A percentile compares a stretch with the other conserved stretches of the same genome.
Evolutionary conservation across 2,329 filamentous ascomycete genomes (phyloP).

Genomic region (Fusarium sulawesiense): DNA sequence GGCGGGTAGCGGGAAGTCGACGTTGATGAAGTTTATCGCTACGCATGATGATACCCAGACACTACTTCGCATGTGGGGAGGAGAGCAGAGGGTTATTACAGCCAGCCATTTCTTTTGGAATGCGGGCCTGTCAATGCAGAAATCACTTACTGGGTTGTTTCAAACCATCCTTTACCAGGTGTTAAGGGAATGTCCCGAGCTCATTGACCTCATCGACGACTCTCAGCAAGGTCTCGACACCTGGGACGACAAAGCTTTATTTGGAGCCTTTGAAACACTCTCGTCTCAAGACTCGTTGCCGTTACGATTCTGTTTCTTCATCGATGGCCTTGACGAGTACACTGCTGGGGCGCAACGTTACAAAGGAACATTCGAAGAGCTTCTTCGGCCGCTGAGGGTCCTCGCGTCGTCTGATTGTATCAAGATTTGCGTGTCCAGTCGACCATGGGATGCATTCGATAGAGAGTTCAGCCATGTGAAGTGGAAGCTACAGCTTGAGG

Average conservation of each 20-base stretch:
- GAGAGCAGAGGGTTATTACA: background rate
- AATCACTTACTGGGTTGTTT: slow-evolving; percentile 1
- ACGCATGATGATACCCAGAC: background rate
- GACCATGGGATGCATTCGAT: background rate
- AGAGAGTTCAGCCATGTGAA: background rate
- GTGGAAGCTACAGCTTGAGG: background rate
- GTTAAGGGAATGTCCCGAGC: background rate
- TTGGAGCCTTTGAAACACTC: background rate
- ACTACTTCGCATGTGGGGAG: background rate
- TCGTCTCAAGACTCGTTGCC: background rate
- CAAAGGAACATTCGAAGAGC: background rate
- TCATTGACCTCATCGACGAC: background rate
- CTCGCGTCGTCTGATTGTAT: background rate
- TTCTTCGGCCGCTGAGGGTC: background rate
- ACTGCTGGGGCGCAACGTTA: background rate
- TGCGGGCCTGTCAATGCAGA: background rate
- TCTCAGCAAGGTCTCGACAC: background rate
- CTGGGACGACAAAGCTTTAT: background rate
- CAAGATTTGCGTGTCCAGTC: background rate
- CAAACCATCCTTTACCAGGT: background rate
- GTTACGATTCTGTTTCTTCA: background rate
- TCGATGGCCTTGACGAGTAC: background rate
- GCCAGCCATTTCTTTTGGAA: slow-evolving; percentile 17
- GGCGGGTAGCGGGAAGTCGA: slow-evolving; percentile 17
- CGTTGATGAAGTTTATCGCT: slow-evolving; percentile 23